Evolutionary conservation across 176 grass and related monocot species (phyloP).

Genomic region (Pontederia paniculata): DNA sequence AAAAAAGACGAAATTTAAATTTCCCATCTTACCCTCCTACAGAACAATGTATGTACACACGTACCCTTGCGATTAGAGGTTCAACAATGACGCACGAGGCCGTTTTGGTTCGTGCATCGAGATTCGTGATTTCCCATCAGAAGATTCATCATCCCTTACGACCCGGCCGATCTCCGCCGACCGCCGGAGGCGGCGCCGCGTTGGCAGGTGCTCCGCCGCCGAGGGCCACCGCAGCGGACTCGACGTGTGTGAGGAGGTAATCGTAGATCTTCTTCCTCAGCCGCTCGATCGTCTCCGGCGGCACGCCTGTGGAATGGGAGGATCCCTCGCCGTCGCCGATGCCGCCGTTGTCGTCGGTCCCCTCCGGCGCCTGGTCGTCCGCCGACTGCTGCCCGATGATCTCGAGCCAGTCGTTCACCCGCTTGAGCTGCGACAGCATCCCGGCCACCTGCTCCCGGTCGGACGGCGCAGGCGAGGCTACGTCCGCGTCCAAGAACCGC

Average conservation of each 20-base stretch:
- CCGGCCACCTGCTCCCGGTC: constrained; percentile 47
- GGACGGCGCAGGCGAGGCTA: constrained; percentile 25
- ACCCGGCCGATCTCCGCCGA: neutral
- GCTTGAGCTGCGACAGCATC: constrained; percentile 50
- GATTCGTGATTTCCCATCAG: too few relatives aligned
- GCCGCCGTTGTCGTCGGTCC: constrained; percentile 14
- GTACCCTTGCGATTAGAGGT: too few relatives aligned
- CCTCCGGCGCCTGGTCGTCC: neutral
- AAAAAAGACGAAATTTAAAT: too few relatives aligned
- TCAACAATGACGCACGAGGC: too few relatives aligned
- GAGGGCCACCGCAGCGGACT: constrained; percentile 42
- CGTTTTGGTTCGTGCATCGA: too few relatives aligned
- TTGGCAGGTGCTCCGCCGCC: constrained; percentile 20
- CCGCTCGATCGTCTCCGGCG: constrained; percentile 24
- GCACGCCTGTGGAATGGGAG: constrained; percentile 7
- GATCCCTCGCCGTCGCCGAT: neutral
- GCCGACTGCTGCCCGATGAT: neutral
- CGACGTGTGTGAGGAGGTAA: constrained; percentile 44
- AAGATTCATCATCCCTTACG: constrained; percentile 9
- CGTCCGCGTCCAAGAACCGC: constrained; percentile 33
- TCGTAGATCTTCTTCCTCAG: constrained; percentile 51
- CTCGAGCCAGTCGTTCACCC: constrained; percentile 53
- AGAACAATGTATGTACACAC: too few relatives aligned
- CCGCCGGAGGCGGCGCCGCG: neutral
- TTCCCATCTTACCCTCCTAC: too few relatives aligned